A percentile compares a stretch with the other conserved stretches of the same genome.
Conservation (phyloP, 1,139 yeast genomes). For the Diutina mesorugosa region DNA sequence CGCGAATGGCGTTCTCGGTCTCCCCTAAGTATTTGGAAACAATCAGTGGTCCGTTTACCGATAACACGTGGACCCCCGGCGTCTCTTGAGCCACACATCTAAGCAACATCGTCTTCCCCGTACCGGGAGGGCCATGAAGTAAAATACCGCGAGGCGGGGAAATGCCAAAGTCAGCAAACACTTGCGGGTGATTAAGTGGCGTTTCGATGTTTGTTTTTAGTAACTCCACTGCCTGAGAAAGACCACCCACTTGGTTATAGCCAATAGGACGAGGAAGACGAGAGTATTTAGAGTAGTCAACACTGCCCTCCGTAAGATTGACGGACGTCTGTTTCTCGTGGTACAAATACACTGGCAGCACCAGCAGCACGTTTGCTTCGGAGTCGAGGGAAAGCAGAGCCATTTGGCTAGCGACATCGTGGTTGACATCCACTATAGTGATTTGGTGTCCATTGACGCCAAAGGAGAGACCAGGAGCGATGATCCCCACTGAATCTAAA, state of each 20-base stretch:
- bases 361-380: background rate
- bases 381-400: background rate
- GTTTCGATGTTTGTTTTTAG: constrained; percentile 62
- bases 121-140: constrained; percentile 94
- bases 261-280: constrained; percentile 26
- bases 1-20: constrained; percentile 74
- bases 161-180: constrained; percentile 77
- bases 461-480: background rate
- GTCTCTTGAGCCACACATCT: constrained; percentile 66
- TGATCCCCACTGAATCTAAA: background rate
- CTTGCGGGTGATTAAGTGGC: constrained; percentile 66
- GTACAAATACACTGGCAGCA: background rate
- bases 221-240: constrained; percentile 45
- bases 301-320: constrained; percentile 1
- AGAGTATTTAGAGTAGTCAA: constrained; percentile 13
- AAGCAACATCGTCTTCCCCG: constrained; percentile 87
- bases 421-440: background rate
- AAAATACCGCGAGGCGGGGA: constrained; percentile 84
- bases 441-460: background rate
- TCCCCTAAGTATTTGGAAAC: constrained; percentile 90
- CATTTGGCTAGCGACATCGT: background rate
- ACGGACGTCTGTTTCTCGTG: constrained; percentile 3
- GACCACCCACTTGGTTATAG: constrained; percentile 65
- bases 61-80: constrained; percentile 60
- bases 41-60: constrained; percentile 83